Evolutionary conservation across 441 rosid species (phyloP), one percentile per base, ranked within the genome.

Genomic region (Mallotus japonicus): DNA sequence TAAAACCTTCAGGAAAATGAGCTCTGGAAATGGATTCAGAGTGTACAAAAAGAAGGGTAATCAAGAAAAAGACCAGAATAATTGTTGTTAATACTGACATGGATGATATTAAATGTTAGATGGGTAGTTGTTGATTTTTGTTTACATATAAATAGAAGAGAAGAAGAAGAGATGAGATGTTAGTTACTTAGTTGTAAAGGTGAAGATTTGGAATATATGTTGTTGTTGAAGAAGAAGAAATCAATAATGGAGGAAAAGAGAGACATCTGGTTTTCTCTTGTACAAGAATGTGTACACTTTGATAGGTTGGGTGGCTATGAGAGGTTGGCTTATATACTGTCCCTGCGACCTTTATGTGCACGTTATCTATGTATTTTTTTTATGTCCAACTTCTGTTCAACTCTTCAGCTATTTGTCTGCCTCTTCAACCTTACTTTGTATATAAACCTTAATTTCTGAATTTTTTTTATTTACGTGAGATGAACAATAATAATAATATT

Each of bases 1-100:
- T 71, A 76, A 94, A 94, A 74, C 90, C 95, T 67, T 75, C 68
- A 44, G 97, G 95, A 60, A 94, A 94, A 84, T 87, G 85, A 67
- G 22, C 85, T 80, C 97, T 87, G 76, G 82, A 74, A 0, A 90
- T 79, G 61, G 92, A 80, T 82, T 86, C 87, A 32, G 90, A 83
- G 60, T 16, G 66, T 8, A 65, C 77, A 37, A 81, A 66, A 50
- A 73, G 65, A 59, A 8, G 53, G 72, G 74, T 47, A 8, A 78
- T 64, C 0, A 76, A 7, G 56, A 81, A 60, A 42, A 82, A 63
- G 60, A 83, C 10, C 3, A 74, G 44, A 55, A 70, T 54, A 13
- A 49, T 32, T 7, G 49, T 53, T 63, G 3, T 28, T 28, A 28
- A 28, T 28, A 28, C 32, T 28, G 62, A 54, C 83, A 84, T 83